phyloP scores from a whole-genome alignment of 1,139 yeast genomes.

The Sugiyamaella paludigena region DNA sequence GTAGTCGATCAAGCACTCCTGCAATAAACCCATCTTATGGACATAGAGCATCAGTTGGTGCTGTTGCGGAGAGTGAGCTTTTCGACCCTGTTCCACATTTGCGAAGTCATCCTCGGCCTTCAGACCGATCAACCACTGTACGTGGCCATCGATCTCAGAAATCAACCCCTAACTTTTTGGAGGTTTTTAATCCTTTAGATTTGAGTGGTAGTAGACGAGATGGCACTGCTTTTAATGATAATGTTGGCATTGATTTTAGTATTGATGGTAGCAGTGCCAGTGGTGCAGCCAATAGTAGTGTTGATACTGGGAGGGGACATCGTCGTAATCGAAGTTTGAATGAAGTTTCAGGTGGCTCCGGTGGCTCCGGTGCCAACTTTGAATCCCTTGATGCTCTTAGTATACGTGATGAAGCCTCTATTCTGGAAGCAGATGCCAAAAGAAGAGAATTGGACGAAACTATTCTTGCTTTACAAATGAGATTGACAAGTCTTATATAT shows the following conservation, averaged over 20 bases:
- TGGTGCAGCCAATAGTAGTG: background rate
- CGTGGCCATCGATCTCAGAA: slow-evolving; percentile 28
- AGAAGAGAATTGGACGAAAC: slow-evolving; percentile 27
- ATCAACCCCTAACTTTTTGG: slow-evolving; percentile 33
- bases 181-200: slow-evolving; percentile 29
- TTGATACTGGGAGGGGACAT: slow-evolving; percentile 17
- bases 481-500: slow-evolving; percentile 31
- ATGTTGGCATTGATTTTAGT: background rate
- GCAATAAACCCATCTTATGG: slow-evolving; percentile 14
- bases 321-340: slow-evolving; percentile 30
- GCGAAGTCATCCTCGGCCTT: slow-evolving; percentile 1
- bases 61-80: slow-evolving; percentile 16
- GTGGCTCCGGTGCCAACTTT: slow-evolving; percentile 3
- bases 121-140: slow-evolving; percentile 18
- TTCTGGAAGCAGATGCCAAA: slow-evolving; percentile 17
- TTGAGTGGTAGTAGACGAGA: slow-evolving; percentile 12
- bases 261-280: background rate
- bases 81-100: slow-evolving; percentile 7
- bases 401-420: slow-evolving; percentile 14
- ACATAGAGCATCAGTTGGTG: slow-evolving; percentile 21
- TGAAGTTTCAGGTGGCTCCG: slow-evolving; percentile 18
- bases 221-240: too few species aligned
- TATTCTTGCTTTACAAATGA: slow-evolving; percentile 32
- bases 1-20: slow-evolving; percentile 23
- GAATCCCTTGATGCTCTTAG: slow-evolving; percentile 4